phyloP scores from a whole-genome alignment of 805 yeast species.

The Yarrowia bubula region DNA sequence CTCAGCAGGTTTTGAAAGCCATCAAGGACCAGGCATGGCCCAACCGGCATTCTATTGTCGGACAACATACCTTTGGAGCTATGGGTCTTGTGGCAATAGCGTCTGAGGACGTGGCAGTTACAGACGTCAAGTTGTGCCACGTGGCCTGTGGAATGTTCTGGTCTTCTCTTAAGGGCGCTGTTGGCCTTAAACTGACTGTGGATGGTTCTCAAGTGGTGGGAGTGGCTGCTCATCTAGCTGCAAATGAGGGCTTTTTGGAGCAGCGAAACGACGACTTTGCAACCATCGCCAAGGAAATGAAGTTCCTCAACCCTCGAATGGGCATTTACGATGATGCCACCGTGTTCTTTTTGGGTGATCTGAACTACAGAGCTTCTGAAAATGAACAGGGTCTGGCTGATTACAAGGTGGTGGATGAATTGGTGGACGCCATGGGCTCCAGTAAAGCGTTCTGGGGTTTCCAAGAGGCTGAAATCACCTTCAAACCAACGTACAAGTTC shows the following conservation, averaged over 20 bases:
- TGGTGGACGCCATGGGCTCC: conserved; percentile 43
- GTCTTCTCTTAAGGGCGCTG: conserved; percentile 75
- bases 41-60: not conserved
- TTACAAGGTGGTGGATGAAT: conserved; percentile 48
- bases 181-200: conserved; percentile 53
- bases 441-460: conserved; percentile 60
- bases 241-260: conserved; percentile 65
- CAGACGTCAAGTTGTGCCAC: conserved; percentile 45
- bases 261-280: conserved; percentile 55
- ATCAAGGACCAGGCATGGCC: conserved; percentile 31
- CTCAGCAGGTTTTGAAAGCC: conserved; percentile 34
- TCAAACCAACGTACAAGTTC: conserved; percentile 81
- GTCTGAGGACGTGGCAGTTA: conserved; percentile 41
- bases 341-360: conserved; percentile 76
- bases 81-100: conserved; percentile 34
- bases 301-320: conserved; percentile 40
- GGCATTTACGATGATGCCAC: conserved; percentile 50
- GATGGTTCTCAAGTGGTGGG: conserved; percentile 47
- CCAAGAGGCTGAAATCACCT: conserved; percentile 59
- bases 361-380: conserved; percentile 64
- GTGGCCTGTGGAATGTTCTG: conserved; percentile 50
- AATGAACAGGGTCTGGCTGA: conserved; percentile 35
- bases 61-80: conserved; percentile 17
- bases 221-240: conserved; percentile 70
- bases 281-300: conserved; percentile 52